Conservation (phyloP, 1,284 basidiomycete genomes). For the Cystobasidium slooffiae region DNA sequence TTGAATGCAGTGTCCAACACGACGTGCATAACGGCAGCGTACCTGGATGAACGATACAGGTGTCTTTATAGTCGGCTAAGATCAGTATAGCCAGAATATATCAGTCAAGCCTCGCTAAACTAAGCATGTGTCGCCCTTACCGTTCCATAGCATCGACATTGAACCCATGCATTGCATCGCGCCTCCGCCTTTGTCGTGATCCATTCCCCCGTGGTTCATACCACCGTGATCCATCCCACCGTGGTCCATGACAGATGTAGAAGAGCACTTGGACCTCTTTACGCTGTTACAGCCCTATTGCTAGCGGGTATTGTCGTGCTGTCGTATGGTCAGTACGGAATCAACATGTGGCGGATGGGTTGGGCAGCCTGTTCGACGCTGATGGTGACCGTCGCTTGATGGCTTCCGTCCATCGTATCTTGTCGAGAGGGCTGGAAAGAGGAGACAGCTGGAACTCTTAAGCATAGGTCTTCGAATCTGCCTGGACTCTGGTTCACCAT, state of each 20-base stretch:
- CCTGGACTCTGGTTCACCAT: not conserved
- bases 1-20: not conserved
- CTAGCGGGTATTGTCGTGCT: not conserved
- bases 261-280: not conserved
- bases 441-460: not conserved
- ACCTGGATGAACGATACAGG: constrained; percentile 39
- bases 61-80: constrained; percentile 38
- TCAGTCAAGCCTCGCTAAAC: too few relatives aligned
- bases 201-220: constrained; percentile 33
- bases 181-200: constrained; percentile 7
- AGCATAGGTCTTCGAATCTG: not conserved
- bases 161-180: constrained; percentile 32
- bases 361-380: not conserved
- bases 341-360: constrained; percentile 26
- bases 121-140: not conserved
- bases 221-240: constrained; percentile 39
- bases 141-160: constrained; percentile 37
- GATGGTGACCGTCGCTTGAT: constrained; percentile 6
- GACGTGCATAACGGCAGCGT: constrained; percentile 4
- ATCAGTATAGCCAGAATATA: too few relatives aligned
- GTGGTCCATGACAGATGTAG: constrained; percentile 24
- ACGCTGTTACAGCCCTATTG: not conserved
- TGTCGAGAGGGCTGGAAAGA: not conserved
- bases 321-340: constrained; percentile 14
- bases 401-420: not conserved